A percentile compares a stretch with the other conserved stretches of the same genome.
phyloP scores from a whole-genome alignment of 176 grass and related monocot species.

The Triticum timopheevii region DNA sequence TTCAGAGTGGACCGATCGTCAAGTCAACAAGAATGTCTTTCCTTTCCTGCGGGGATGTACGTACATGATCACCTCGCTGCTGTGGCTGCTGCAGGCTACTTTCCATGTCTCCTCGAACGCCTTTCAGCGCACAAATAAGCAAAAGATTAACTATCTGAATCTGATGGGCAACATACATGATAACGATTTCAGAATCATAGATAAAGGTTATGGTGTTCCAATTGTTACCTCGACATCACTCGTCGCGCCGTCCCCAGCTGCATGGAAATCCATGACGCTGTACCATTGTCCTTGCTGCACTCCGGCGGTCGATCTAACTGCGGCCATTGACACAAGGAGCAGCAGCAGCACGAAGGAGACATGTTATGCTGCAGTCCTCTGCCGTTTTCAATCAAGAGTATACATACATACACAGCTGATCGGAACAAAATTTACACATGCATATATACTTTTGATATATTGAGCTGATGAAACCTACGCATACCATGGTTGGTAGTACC shows the following conservation, averaged over 20 bases:
- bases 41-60: slow-evolving; percentile 33
- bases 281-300: not conserved
- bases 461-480: too few relatives aligned
- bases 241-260: slow-evolving; percentile 42
- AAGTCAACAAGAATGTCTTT: slow-evolving; percentile 35
- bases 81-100: slow-evolving; percentile 29
- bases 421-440: too few relatives aligned
- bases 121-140: not conserved
- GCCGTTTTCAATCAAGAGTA: too few relatives aligned
- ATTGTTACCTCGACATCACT: slow-evolving; percentile 46
- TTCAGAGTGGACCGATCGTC: not conserved
- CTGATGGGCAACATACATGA: not conserved
- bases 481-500: too few relatives aligned
- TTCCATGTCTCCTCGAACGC: slow-evolving; percentile 56
- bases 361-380: not conserved
- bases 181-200: not conserved
- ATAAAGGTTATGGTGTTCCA: not conserved
- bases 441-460: too few relatives aligned
- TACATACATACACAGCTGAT: too few relatives aligned
- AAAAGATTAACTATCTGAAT: not conserved
- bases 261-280: slow-evolving; percentile 42
- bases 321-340: slow-evolving; percentile 9
- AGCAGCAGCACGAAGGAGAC: not conserved
- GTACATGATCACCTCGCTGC: slow-evolving; percentile 2
- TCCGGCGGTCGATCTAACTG: not conserved